phyloP scores from a whole-genome alignment of 2,329 filamentous ascomycete genomes.

The Penicillium olsonii region DNA sequence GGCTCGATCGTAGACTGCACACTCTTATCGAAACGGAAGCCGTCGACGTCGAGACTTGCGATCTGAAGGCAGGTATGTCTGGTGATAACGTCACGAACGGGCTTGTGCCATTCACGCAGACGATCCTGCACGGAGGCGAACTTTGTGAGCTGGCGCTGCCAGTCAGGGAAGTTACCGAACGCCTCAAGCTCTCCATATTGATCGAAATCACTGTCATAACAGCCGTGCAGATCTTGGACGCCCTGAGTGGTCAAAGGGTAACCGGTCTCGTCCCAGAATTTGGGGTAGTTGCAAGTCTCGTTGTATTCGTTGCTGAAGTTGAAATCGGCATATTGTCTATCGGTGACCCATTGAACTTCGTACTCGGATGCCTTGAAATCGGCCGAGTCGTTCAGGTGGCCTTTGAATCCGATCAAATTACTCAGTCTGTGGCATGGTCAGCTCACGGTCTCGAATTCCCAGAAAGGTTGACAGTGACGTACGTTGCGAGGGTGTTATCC shows the following conservation, averaged over 20 bases:
- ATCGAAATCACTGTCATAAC: constrained; percentile 65
- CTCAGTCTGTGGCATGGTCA: constrained; percentile 43
- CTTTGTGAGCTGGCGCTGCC: constrained; percentile 64
- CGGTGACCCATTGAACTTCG: constrained; percentile 57
- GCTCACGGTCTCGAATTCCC: background rate
- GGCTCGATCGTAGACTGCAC: constrained; percentile 64
- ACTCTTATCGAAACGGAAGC: constrained; percentile 67
- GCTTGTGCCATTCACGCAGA: constrained; percentile 63
- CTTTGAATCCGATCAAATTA: constrained; percentile 64
- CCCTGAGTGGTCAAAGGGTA: constrained; percentile 50
- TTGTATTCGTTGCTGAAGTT: constrained; percentile 55
- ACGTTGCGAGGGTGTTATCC: constrained; percentile 67
- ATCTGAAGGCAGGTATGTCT: constrained; percentile 66
- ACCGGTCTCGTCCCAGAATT: constrained; percentile 63
- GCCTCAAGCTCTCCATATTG: constrained; percentile 65
- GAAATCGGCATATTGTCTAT: constrained; percentile 61
- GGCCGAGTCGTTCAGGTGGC: constrained; percentile 59
- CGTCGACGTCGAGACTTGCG: constrained; percentile 63
- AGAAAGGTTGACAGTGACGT: constrained; percentile 24
- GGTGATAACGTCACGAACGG: constrained; percentile 58
- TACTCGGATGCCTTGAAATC: constrained; percentile 60
- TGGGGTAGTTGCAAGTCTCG: constrained; percentile 58
- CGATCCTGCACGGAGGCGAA: constrained; percentile 69
- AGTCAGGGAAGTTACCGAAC: constrained; percentile 64
- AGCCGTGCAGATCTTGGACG: constrained; percentile 53